Percentiles rank a stretch among this genome's conserved stretches.
phyloP scores from a whole-genome alignment of 202 grass and related monocot genomes.

The Musa balbisiana region DNA sequence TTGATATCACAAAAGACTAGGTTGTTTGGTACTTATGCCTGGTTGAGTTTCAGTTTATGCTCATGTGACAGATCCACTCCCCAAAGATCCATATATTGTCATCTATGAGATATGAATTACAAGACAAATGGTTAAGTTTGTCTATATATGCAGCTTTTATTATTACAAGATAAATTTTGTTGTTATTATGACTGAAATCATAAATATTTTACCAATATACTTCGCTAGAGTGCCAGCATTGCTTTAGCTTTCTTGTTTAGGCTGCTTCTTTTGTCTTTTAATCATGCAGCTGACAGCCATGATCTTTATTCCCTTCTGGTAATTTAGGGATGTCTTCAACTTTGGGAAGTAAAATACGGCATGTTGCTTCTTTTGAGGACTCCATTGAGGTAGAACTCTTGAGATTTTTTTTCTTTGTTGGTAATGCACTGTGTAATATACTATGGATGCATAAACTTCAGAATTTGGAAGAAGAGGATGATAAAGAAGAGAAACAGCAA shows the following conservation, averaged over 20 bases:
- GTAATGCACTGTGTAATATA: conserved; percentile 6
- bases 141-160: too few relatives aligned
- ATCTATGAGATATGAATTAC: too few relatives aligned
- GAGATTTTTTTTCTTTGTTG: background rate
- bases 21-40: too few relatives aligned
- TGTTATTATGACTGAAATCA: too few relatives aligned
- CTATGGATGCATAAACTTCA: conserved; percentile 20
- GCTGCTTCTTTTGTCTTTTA: background rate
- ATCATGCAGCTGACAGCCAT: conserved; percentile 10
- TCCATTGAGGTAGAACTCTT: conserved; percentile 42
- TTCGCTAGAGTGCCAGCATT: background rate
- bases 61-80: too few relatives aligned
- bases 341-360: conserved; percentile 51
- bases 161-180: too few relatives aligned
- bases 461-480: conserved; percentile 34
- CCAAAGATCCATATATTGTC: too few relatives aligned
- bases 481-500: conserved; percentile 30
- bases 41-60: too few relatives aligned
- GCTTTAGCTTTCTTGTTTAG: background rate
- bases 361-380: conserved; percentile 77
- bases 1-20: too few relatives aligned
- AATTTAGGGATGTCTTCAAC: conserved; percentile 42
- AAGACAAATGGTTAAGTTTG: too few relatives aligned
- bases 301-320: conserved; percentile 26
- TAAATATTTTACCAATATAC: background rate